Evolutionary conservation across 2,329 filamentous ascomycete species (phyloP), one percentile per base, ranked within the genome.

Genomic region (Ceratocystis papillata): DNA sequence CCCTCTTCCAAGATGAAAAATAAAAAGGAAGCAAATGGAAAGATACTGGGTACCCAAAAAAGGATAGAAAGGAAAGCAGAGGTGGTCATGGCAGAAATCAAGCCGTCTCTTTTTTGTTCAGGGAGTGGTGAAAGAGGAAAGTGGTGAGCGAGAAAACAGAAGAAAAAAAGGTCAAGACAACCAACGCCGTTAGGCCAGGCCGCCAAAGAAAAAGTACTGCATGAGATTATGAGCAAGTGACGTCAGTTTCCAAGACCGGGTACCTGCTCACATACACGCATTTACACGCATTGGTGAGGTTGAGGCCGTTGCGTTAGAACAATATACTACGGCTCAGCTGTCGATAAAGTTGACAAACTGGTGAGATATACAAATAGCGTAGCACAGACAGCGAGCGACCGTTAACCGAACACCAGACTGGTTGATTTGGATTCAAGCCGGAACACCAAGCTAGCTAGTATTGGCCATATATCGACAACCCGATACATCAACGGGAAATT

Each of bases 141-240:
- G 12, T 41, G 37, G 37, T 53, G 4, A 25, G 22, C 20, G 2
- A 64, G 57, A n/a, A 59, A 30, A 55, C 25, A 33, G 44, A 6
- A 59, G 62, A 67, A 55, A 55, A 62, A 50, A 63, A 59, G n/a
- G 37, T 4, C 22, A 37, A 67, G 62, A 62, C 60, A 53, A 53
- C 46, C 28, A 64, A 63, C 55, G 53, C 48, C 66, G 17, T 25
- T 53, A 53, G 7, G n/a, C 48, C 22, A 53, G 48, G 6, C 48
- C 8, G 28, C 22, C 20, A 15, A 25, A 25, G 22, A 53, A 65
- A 59, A 6, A 17, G 46, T 53, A 37, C 62, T 53, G 59, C 45
- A 37, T 20, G 25, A 25, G 48, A 15, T 12, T 53, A 28, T 53
- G 20, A 53, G 25, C 48, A 53, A 41, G 48, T 53, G 48, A 53